These are phyloP conservation scores for Cardiospermum halicacabum DNA, from an alignment of 345 rosid species.

Conservation along the genomic window DNA sequence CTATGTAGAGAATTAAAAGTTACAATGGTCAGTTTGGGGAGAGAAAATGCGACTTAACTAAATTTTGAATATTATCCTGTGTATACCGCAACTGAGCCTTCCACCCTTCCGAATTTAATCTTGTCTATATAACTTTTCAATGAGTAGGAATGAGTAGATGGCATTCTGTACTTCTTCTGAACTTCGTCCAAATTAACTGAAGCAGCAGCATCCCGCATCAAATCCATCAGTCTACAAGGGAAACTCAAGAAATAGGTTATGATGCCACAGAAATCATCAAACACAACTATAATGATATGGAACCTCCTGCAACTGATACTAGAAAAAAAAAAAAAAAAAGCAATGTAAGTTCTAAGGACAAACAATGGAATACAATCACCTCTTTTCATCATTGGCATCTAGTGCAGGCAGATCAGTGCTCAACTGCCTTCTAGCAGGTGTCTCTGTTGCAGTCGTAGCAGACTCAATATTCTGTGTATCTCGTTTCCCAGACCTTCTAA, in stretches of 20 bases:
- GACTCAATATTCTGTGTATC: constrained; percentile 21
- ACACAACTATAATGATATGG: neutral
- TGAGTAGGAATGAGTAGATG: constrained; percentile 45
- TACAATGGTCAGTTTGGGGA: too few relatives aligned
- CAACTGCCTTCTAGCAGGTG: constrained; percentile 24
- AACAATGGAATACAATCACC: constrained; percentile 29
- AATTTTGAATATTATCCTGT: neutral
- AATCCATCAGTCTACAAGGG: constrained; percentile 45
- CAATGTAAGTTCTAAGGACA: neutral
- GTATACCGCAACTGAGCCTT: constrained; percentile 75
- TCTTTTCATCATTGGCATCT: constrained; percentile 64
- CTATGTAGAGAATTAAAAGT: constrained; percentile 32
- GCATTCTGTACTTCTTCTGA: constrained; percentile 37
- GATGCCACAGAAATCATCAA: neutral
- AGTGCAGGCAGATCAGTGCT: constrained; percentile 32
- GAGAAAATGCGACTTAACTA: too few relatives aligned
- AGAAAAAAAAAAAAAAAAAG: neutral
- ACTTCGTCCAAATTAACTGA: constrained; percentile 53
- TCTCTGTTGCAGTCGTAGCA: constrained; percentile 14
- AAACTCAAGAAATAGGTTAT: constrained; percentile 12
- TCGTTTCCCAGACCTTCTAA: constrained; percentile 24
- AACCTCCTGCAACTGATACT: neutral
- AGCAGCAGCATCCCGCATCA: constrained; percentile 50
- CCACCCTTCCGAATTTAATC: constrained; percentile 76
- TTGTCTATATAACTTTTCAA: constrained; percentile 48